Evolutionary conservation across 1,284 basidiomycete species (phyloP), one percentile per base, ranked within the genome.

Genomic region (Puccinia triticina): DNA sequence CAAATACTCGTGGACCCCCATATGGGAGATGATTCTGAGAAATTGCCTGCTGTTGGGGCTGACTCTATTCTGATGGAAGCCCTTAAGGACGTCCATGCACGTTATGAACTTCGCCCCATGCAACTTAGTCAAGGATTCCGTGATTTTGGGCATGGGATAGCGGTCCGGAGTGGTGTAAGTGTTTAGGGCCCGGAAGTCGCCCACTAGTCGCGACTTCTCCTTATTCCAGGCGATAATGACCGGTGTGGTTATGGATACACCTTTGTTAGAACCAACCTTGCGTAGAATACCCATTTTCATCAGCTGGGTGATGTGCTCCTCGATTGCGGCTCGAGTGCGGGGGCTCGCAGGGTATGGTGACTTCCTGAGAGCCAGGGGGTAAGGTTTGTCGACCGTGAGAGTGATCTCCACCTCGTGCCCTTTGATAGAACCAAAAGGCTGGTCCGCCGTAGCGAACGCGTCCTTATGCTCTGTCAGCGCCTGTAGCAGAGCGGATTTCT

Each of bases 31-130:
- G 0, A 75, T 59, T 40, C 53, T 57, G 29, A 75, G n/a, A 18
- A 59, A 43, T 21, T 59, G 1, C n/a, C n/a, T 59, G 26, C 14
- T 34, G 2, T 55, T 12, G 1, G 32, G 29, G 21, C 23, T 40
- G 0, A 64, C 23, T 18, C 1, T 8, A 40, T 57, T 75, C 26
- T 75, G 73, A 37, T 75, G 73, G 37, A 59, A 75, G 1, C 75
- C 75, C 66, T 77, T 77, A 14, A 77, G 37, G 2, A 40, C 50
- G 37, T 75, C 73, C 73, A 75, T 59, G 21, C 50, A 43, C 5
- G 69, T 46, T 23, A 48, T 72, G 26, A 23, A 72, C 29, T 43
- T n/a, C 0, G 69, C 69, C 48, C 10, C 18, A 8, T 29, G 11
- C 10, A 72, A 26, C 18, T 67, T 67, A 16, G n/a, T 32, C 37